phyloP scores from a whole-genome alignment of 495 filamentous ascomycete genomes.

The Rhypophila decipiens region DNA sequence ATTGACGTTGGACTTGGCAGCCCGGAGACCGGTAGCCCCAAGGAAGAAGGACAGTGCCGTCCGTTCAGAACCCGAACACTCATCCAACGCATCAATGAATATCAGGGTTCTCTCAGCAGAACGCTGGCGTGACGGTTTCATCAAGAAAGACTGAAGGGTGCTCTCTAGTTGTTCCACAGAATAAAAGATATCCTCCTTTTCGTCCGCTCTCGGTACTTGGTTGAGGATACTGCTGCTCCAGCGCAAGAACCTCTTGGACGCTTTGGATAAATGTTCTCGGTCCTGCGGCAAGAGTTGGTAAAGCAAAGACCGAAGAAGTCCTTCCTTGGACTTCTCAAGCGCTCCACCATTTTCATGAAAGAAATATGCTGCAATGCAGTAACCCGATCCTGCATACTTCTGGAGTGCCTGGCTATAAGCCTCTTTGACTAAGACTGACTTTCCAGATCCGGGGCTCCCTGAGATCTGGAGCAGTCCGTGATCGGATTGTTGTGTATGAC shows the following conservation, averaged over 20 bases:
- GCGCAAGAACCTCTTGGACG: not conserved
- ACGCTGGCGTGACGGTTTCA: conserved; percentile 2
- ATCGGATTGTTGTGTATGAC: not conserved
- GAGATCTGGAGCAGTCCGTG: too few species aligned
- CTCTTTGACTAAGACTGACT: conserved; percentile 17
- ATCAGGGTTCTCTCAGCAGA: too few species aligned
- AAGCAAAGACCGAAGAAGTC: conserved; percentile 28
- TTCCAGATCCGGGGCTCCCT: conserved; percentile 16
- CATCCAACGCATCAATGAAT: conserved; percentile 38
- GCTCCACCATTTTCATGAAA: conserved; percentile 31
- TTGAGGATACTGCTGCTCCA: too few species aligned
- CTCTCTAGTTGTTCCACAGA: too few species aligned
- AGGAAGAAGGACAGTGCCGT: too few species aligned
- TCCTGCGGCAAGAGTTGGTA: too few species aligned
- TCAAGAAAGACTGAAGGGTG: not conserved
- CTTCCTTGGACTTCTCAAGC: conserved; percentile 25
- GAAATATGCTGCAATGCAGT: conserved; percentile 28
- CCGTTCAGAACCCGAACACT: too few species aligned
- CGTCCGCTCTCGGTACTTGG: not conserved
- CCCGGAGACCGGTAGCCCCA: too few species aligned
- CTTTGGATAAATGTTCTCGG: too few species aligned
- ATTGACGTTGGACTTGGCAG: not conserved
- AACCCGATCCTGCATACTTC: not conserved
- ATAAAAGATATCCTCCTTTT: too few species aligned
- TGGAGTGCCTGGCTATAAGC: not conserved